Evolutionary conservation across 2,329 filamentous ascomycete genomes (phyloP).

Genomic region (Fusarium domesticum): DNA sequence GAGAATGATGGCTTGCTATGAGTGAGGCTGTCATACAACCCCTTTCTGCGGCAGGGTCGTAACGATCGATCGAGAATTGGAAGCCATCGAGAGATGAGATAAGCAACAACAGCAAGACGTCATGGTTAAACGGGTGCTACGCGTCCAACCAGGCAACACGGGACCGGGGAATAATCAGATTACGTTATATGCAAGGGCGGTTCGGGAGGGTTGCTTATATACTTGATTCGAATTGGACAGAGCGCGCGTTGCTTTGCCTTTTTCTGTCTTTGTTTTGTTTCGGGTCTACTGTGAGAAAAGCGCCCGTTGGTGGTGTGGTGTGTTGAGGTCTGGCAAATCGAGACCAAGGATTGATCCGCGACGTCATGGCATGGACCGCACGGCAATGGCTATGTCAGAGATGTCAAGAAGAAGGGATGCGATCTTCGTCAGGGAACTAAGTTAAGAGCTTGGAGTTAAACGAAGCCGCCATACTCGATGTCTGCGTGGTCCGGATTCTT

Average conservation of each 20-base stretch:
- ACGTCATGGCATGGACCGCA: neutral
- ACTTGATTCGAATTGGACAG: neutral
- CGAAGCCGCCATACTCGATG: constrained; percentile 17
- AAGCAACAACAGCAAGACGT: neutral
- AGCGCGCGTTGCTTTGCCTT: neutral
- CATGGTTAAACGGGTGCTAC: neutral
- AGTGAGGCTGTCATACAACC: constrained; percentile 4
- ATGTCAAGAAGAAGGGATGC: neutral
- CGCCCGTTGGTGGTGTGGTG: neutral
- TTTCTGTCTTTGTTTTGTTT: neutral
- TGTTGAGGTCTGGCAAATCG: neutral
- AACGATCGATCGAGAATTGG: constrained; percentile 1
- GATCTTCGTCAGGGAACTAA: neutral
- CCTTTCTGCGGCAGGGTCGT: constrained; percentile 5
- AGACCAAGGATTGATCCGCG: neutral
- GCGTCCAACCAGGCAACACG: neutral
- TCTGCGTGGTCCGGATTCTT: constrained; percentile 6
- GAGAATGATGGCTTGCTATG: constrained; percentile 79
- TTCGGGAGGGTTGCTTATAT: neutral
- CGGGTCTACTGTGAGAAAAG: neutral
- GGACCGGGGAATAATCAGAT: neutral
- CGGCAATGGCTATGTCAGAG: neutral
- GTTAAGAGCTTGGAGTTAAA: neutral
- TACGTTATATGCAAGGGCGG: neutral
- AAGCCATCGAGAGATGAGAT: neutral